Evolutionary conservation across 2,329 filamentous ascomycete genomes (phyloP).

Genomic region (Colletotrichum sp.): DNA sequence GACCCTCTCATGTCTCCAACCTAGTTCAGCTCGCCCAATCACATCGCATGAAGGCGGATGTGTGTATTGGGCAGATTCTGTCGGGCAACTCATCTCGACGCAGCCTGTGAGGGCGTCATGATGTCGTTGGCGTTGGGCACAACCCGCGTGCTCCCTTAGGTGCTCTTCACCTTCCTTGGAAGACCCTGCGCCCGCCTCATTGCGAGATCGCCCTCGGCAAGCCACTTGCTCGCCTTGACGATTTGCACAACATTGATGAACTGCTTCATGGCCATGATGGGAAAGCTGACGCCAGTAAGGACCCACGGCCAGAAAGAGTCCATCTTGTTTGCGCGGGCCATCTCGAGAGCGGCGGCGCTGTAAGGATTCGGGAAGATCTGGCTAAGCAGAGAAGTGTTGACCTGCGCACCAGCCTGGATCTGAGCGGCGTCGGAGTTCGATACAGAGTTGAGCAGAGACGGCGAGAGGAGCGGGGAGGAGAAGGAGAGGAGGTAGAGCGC

Average conservation of each 20-base stretch:
- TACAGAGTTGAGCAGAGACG: conserved; percentile 74
- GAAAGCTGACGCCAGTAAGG: conserved; percentile 79
- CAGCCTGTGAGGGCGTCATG: background rate
- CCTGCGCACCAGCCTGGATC: conserved; percentile 71
- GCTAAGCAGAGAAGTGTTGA: conserved; percentile 71
- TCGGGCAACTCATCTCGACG: background rate
- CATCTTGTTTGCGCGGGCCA: conserved; percentile 94
- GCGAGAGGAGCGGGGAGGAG: conserved; percentile 86
- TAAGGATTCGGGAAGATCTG: conserved; percentile 88
- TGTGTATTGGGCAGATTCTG: background rate
- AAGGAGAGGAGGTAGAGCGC: conserved; percentile 97
- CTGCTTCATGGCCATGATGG: conserved; percentile 92
- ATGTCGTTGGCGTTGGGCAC: background rate
- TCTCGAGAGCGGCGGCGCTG: conserved; percentile 89
- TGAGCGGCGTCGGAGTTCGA: conserved; percentile 56
- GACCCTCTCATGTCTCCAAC: background rate
- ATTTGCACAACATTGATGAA: conserved; percentile 93
- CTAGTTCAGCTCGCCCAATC: background rate
- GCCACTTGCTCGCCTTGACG: conserved; percentile 88
- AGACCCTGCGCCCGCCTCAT: conserved; percentile 61
- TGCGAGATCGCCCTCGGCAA: conserved; percentile 88
- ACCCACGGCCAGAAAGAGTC: conserved; percentile 73
- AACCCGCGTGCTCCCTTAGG: background rate
- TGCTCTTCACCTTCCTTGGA: conserved; percentile 42
- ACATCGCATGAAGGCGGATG: background rate